Evolutionary conservation across 106 monocot genomes (phyloP).

Genomic region (Dendrobium officinale): DNA sequence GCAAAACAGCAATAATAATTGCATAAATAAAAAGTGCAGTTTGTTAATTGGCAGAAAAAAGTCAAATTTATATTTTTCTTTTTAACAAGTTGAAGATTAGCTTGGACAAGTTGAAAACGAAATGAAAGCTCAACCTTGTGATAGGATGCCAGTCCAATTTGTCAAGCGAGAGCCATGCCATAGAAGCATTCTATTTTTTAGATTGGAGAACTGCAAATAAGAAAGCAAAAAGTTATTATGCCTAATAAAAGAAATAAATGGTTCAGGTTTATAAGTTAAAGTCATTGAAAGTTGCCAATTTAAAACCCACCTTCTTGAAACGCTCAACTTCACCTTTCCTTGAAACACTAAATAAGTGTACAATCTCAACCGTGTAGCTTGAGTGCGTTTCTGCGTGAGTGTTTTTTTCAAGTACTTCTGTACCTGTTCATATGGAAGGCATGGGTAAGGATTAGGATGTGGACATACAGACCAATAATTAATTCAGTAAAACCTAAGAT

Average conservation of each 20-base stretch:
- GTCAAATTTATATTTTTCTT: no score
- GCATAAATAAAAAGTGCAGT: neutral
- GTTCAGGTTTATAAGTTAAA: neutral
- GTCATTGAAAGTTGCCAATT: neutral
- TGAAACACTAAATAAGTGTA: conserved; percentile 62
- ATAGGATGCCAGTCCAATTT: conserved; percentile 95
- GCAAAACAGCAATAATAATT: neutral
- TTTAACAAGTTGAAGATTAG: neutral
- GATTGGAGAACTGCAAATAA: conserved; percentile 54
- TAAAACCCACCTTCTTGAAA: conserved; percentile 53
- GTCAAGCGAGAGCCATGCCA: conserved; percentile 98
- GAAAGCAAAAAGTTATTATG: conserved; percentile 5
- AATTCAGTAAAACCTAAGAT: neutral
- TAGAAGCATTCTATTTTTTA: conserved; percentile 86
- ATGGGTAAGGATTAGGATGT: neutral
- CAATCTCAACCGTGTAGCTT: conserved; percentile 59
- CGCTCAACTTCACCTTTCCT: conserved; percentile 57
- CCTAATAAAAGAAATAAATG: neutral
- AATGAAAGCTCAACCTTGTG: conserved; percentile 51
- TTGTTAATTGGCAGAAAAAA: neutral
- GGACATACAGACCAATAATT: neutral
- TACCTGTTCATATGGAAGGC: conserved; percentile 34
- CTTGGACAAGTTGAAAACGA: neutral
- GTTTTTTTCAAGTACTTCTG: conserved; percentile 70
- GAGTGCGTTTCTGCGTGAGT: conserved; percentile 91